Conservation (phyloP, 768 basidiomycete species). For the Tricholomella constricta region DNA sequence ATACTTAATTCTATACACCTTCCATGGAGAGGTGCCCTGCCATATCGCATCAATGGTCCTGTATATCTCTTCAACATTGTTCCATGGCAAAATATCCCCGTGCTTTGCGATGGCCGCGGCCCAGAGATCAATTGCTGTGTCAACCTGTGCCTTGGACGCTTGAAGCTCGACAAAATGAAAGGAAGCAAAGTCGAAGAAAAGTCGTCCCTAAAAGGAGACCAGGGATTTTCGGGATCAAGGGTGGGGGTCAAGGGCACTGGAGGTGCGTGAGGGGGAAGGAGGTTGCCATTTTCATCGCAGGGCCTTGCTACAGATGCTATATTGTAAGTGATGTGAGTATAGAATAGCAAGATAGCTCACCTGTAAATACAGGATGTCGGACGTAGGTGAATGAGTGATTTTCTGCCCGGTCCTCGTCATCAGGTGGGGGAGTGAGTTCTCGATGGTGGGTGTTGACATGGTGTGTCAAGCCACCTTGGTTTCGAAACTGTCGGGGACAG, state of each 20-base stretch:
- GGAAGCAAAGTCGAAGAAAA: conserved; percentile 23
- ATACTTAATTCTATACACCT: not conserved
- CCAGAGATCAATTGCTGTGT: conserved; percentile 21
- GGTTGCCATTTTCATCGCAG: not conserved
- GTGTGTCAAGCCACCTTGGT: not conserved
- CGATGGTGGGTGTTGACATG: not conserved
- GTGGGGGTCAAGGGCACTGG: not conserved
- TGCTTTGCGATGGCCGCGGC: not conserved
- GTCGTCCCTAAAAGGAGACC: conserved; percentile 15
- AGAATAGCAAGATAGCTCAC: not conserved
- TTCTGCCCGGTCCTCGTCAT: not conserved
- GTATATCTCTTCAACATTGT: not conserved
- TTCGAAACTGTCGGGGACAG: not conserved
- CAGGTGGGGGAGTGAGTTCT: not conserved
- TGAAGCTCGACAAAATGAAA: conserved; percentile 22
- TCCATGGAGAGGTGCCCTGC: not conserved
- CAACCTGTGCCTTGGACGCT: conserved; percentile 17
- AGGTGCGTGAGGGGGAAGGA: not conserved
- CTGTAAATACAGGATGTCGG: not conserved
- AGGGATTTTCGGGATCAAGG: not conserved
- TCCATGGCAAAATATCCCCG: not conserved
- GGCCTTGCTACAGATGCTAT: not conserved
- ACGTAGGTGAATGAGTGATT: not conserved
- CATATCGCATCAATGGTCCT: not conserved
- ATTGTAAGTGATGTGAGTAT: not conserved